These are phyloP conservation scores for Suhomyces panamericanus DNA, from an alignment of 1,139 yeast species.

Conservation along the genomic window DNA sequence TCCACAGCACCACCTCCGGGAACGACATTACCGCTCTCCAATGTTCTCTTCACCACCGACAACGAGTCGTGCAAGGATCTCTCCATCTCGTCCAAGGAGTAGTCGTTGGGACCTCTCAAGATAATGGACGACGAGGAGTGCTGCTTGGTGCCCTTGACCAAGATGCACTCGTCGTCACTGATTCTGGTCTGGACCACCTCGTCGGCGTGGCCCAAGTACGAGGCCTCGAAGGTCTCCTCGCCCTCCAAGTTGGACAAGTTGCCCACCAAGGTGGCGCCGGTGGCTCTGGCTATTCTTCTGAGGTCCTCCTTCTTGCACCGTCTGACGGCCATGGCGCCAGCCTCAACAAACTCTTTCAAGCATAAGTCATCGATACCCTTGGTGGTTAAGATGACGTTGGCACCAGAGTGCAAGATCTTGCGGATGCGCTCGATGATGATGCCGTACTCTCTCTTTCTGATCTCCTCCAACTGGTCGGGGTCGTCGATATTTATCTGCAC, in stretches of 20 bases:
- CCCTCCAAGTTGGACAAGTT: conserved; percentile 95
- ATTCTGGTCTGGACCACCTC: conserved; percentile 89
- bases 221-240: conserved; percentile 90
- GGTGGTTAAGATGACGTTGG: conserved; percentile 93
- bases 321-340: conserved; percentile 96
- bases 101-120: conserved; percentile 95
- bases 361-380: conserved; percentile 98
- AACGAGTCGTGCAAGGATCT: conserved; percentile 93
- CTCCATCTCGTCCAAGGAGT: conserved; percentile 97
- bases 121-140: conserved; percentile 92
- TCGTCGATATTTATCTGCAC: conserved; percentile 96
- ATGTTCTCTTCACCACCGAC: conserved; percentile 92
- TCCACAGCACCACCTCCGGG: conserved; percentile 99
- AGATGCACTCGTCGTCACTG: conserved; percentile 96
- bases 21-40: conserved; percentile 91
- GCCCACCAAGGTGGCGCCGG: conserved; percentile 90
- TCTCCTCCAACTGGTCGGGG: conserved; percentile 95
- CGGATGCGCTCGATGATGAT: conserved; percentile 85
- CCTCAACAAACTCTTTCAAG: conserved; percentile 92
- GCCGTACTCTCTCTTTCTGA: conserved; percentile 91
- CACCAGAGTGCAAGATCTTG: conserved; percentile 89
- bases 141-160: conserved; percentile 90
- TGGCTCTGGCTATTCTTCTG: conserved; percentile 95
- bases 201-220: conserved; percentile 86
- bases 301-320: conserved; percentile 97